Evolutionary conservation across 257 asterid species (phyloP).

Genomic region (Lycium barbarum): DNA sequence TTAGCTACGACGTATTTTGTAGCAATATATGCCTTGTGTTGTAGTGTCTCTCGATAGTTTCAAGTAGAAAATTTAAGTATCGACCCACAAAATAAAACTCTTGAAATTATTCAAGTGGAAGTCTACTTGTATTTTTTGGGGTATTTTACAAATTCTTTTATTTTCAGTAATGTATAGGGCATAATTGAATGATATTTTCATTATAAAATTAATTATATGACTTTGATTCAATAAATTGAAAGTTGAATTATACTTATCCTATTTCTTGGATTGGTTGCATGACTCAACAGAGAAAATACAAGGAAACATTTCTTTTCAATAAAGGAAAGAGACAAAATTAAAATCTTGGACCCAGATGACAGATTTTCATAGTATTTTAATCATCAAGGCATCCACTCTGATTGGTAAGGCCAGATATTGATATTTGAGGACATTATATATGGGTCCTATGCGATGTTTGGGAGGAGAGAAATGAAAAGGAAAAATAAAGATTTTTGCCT

Average conservation of each 20-base stretch:
- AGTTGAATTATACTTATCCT: background rate
- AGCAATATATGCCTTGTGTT: no score
- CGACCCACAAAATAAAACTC: no score
- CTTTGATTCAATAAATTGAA: background rate
- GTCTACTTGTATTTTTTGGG: background rate
- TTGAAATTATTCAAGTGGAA: background rate
- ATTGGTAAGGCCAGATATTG: background rate
- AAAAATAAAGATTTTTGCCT: background rate
- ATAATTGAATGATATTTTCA: background rate
- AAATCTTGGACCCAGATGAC: conserved; percentile 2
- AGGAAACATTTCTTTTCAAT: background rate
- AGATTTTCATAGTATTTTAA: conserved; percentile 20
- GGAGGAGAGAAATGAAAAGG: background rate
- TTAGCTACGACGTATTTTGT: no score
- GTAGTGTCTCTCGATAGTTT: no score
- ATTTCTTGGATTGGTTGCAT: background rate
- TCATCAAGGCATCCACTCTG: background rate
- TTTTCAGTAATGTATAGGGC: no score
- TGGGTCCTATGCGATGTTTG: background rate
- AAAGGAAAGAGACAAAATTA: conserved; percentile 28
- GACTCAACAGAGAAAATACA: background rate
- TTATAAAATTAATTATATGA: background rate
- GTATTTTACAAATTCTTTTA: background rate
- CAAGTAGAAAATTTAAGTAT: no score
- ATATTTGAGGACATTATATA: background rate